Evolutionary conservation across 2,329 filamentous ascomycete species (phyloP), one percentile per base, ranked within the genome.

Genomic region (Exophiala sp.): DNA sequence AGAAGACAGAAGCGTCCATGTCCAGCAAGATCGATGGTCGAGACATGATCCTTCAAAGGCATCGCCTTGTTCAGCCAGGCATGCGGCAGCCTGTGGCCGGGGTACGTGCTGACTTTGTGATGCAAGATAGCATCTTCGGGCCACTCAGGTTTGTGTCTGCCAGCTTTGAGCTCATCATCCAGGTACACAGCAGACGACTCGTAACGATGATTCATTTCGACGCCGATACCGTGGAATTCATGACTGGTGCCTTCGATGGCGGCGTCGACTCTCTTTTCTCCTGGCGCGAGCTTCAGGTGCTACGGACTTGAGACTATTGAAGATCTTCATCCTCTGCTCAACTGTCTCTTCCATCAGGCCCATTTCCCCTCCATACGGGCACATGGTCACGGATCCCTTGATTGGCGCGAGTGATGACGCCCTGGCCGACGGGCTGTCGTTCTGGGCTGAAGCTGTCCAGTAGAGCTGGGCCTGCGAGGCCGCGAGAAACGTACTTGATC

Each of bases 181-280:
- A 66, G 56, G 53, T 73, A 74, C 2, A 80, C 62, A 2, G 72
- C 77, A 1, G 54, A 42, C 2, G 55, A 58, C 5, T 64, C 54
- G 56, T 82, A 83, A 2, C 65, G 66, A 59, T 82, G 80, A 57
- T 76, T 76, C 78, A 81, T 81, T 58, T 81, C 77, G 11, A 77
- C 67, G 1, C 79, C 80, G 11, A 82, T 66, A 2, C 69, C 78
- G 50, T 79, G 75, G 53, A 77, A 78, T 59, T 78, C 78, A 46
- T 70, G 69, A 1, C 66, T 59, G 1, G 73, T 74, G 8, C 64
- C 58, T 45, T 70, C 63, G 21, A 79, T 68, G 2, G 67, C 73
- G 1, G 64, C 55, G 29, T 67, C 69, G 14, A 79, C 65, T 1
- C 61, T 64, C 10, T 62, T n/a, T 57, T 7, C 76, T 62, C 16